These are phyloP conservation scores for Antrodiella citrinella DNA, from an alignment of 768 basidiomycete species.

Conservation along the genomic window DNA sequence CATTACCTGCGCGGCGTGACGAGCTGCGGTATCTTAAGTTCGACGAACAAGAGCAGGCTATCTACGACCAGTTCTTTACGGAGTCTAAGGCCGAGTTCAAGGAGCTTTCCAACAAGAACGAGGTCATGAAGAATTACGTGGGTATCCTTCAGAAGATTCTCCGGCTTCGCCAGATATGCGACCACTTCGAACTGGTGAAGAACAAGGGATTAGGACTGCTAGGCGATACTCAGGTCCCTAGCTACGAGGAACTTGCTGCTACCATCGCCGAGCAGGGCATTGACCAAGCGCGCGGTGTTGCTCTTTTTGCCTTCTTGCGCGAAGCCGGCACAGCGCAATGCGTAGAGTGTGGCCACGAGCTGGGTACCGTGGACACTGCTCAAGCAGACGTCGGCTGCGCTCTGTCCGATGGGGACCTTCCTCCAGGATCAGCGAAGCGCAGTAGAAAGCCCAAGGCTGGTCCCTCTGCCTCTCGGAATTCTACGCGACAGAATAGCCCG, in stretches of 20 bases:
- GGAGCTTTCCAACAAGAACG: conserved; percentile 78
- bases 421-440: conserved; percentile 39
- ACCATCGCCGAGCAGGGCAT: conserved; percentile 76
- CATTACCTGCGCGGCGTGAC: conserved; percentile 86
- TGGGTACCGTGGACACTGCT: conserved; percentile 31
- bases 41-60: conserved; percentile 67
- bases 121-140: conserved; percentile 97
- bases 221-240: conserved; percentile 36
- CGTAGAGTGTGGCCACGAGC: conserved; percentile 77
- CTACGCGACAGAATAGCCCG: conserved; percentile 73
- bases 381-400: conserved; percentile 19
- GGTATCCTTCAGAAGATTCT: conserved; percentile 95
- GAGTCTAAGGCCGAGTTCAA: conserved; percentile 91
- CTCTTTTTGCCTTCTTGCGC: conserved; percentile 78
- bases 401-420: conserved; percentile 38
- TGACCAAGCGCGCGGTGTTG: conserved; percentile 61
- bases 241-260: conserved; percentile 74
- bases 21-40: conserved; percentile 82
- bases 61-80: conserved; percentile 84
- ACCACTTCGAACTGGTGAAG: conserved; percentile 81
- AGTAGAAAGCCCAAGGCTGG: conserved; percentile 42
- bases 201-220: conserved; percentile 48
- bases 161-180: conserved; percentile 94
- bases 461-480: conserved; percentile 40
- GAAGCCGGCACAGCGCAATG: conserved; percentile 88